Evolutionary conservation across 805 yeast genomes (phyloP).

Genomic region (Yamadazyma laniorum): DNA sequence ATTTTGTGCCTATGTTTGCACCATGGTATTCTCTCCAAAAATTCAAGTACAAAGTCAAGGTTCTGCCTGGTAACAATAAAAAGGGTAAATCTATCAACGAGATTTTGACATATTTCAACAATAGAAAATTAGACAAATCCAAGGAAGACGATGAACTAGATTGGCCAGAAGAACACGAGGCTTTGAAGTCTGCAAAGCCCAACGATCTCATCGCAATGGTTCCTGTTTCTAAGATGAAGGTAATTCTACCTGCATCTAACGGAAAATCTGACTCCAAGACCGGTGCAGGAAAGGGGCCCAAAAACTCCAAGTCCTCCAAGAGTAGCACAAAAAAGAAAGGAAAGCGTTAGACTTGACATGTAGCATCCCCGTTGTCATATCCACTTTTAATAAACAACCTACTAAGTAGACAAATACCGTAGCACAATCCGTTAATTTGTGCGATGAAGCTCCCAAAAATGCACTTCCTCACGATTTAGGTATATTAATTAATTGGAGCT

Average conservation of each 20-base stretch:
- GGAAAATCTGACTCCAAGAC: slow-evolving; percentile 6
- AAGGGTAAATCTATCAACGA: slow-evolving; percentile 86
- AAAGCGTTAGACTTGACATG: slow-evolving; percentile 12
- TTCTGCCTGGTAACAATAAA: slow-evolving; percentile 76
- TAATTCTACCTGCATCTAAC: slow-evolving; percentile 51
- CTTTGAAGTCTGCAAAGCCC: slow-evolving; percentile 55
- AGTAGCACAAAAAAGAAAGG: slow-evolving; percentile 14
- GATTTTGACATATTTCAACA: slow-evolving; percentile 55
- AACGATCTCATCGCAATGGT: slow-evolving; percentile 65
- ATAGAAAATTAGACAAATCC: slow-evolving; percentile 41
- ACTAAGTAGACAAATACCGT: too few species aligned
- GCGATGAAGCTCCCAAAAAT: too few species aligned
- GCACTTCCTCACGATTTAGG: too few species aligned
- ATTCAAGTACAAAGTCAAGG: slow-evolving; percentile 76
- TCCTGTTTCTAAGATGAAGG: slow-evolving; percentile 70
- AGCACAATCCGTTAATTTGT: too few species aligned
- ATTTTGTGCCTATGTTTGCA: slow-evolving; percentile 82
- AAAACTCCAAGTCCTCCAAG: slow-evolving; percentile 10
- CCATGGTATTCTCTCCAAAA: slow-evolving; percentile 84
- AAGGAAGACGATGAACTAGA: slow-evolving; percentile 53
- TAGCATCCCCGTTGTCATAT: too few species aligned
- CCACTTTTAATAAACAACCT: too few species aligned
- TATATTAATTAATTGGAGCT: too few species aligned
- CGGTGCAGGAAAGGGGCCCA: slow-evolving; percentile 8
- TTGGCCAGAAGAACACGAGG: slow-evolving; percentile 69